phyloP scores from a whole-genome alignment of 208 protist species.

The Porcisia deanei region DNA sequence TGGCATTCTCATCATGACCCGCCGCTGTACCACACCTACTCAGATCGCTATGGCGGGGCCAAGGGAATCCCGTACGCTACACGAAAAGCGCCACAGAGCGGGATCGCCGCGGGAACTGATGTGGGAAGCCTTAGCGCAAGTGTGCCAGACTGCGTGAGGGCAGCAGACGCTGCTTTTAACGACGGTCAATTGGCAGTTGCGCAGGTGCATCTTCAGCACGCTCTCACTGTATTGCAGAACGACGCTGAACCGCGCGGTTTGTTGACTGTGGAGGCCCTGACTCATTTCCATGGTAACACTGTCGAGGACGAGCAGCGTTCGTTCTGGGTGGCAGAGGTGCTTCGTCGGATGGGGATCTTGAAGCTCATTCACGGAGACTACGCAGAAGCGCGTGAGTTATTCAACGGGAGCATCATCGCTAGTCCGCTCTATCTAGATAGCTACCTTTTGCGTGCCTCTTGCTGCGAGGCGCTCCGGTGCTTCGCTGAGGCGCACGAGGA shows the following conservation, averaged over 20 bases:
- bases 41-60: constrained; percentile 69
- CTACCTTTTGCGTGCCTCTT: constrained; percentile 77
- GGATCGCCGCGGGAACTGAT: constrained; percentile 8
- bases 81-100: constrained; percentile 37
- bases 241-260: constrained; percentile 26
- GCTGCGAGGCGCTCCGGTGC: constrained; percentile 64
- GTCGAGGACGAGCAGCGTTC: constrained; percentile 30
- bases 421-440: constrained; percentile 66
- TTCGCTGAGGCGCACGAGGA: constrained; percentile 63
- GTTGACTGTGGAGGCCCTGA: constrained; percentile 16
- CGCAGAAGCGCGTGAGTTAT: constrained; percentile 56
- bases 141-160: constrained; percentile 38
- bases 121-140: neutral
- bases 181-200: constrained; percentile 46
- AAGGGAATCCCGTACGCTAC: constrained; percentile 63
- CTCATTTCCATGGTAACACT: constrained; percentile 12
- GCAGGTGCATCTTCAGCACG: constrained; percentile 45
- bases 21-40: constrained; percentile 79
- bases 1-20: constrained; percentile 49
- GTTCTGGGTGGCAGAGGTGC: constrained; percentile 42
- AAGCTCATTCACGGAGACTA: constrained; percentile 54
- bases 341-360: constrained; percentile 62
- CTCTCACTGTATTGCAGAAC: constrained; percentile 73
- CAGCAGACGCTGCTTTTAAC: constrained; percentile 36
- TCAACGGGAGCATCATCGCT: constrained; percentile 57